These are phyloP conservation scores for Lonicera japonica DNA, from an alignment of 129 eudicot species.

Conservation along the genomic window DNA sequence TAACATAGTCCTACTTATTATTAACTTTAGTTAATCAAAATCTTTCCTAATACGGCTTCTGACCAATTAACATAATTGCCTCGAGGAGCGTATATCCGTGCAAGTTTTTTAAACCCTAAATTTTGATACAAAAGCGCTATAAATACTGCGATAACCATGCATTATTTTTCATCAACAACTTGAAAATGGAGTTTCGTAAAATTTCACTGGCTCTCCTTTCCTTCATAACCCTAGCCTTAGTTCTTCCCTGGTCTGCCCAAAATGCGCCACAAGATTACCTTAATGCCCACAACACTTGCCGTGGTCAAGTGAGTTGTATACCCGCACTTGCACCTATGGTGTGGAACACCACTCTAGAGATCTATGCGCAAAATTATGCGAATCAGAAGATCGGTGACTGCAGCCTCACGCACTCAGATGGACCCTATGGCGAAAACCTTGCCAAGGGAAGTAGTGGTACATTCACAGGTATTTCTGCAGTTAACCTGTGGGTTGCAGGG, in stretches of 20 bases:
- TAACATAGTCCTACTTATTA: too few relatives aligned
- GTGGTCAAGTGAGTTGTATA: conserved; percentile 8
- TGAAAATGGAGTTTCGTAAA: background rate
- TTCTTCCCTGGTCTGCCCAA: conserved; percentile 20
- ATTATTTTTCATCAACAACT: background rate
- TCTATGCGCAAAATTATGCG: conserved; percentile 30
- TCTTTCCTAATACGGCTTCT: conserved; percentile 36
- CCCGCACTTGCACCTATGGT: conserved; percentile 8
- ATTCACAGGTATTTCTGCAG: conserved; percentile 32
- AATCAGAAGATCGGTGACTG: conserved; percentile 38
- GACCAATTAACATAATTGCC: conserved; percentile 49
- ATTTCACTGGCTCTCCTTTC: conserved; percentile 5
- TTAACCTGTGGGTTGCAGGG: conserved; percentile 43
- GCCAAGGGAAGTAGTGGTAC: conserved; percentile 37
- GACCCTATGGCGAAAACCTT: conserved; percentile 55
- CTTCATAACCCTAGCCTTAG: conserved; percentile 9
- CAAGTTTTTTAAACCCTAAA: background rate
- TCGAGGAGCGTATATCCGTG: conserved; percentile 38
- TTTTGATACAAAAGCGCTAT: conserved; percentile 13
- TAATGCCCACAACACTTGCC: conserved; percentile 24
- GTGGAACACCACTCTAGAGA: conserved; percentile 30
- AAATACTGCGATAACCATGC: conserved; percentile 4
- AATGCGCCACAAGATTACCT: conserved; percentile 43
- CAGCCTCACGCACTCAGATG: conserved; percentile 34
- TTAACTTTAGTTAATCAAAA: background rate